These are phyloP conservation scores for Saturnispora mendoncae DNA, from an alignment of 805 yeast genomes.

Conservation along the genomic window DNA sequence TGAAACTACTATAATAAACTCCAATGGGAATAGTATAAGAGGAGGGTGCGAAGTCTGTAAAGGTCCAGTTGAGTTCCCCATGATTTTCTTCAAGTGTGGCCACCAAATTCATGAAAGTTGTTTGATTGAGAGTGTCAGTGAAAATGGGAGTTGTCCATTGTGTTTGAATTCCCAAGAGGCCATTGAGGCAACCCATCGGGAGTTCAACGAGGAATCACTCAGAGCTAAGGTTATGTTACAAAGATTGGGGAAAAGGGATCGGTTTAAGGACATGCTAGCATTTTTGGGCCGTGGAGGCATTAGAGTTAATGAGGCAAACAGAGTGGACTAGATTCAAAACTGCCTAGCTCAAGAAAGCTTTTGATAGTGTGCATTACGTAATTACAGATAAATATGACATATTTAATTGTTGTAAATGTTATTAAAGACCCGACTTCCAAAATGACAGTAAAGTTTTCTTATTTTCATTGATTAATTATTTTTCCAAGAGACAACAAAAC, in stretches of 20 bases:
- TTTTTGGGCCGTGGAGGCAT: conserved; percentile 85
- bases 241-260: conserved; percentile 48
- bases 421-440: no score
- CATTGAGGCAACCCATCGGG: conserved; percentile 44
- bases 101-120: conserved; percentile 87
- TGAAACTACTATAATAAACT: conserved; percentile 45
- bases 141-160: conserved; percentile 50
- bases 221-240: conserved; percentile 55
- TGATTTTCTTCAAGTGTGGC: conserved; percentile 73
- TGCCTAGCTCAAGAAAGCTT: no score
- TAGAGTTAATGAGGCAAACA: background rate
- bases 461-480: no score
- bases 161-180: conserved; percentile 70
- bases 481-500: conserved; percentile 1
- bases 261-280: conserved; percentile 68
- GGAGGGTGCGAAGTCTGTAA: conserved; percentile 60
- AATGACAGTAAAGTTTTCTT: no score
- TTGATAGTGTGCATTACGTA: no score
- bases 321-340: background rate
- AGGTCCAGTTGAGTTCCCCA: conserved; percentile 61
- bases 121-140: conserved; percentile 15
- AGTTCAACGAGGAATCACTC: conserved; percentile 54
- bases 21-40: conserved; percentile 20
- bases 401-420: no score
- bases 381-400: no score